phyloP scores from a whole-genome alignment of 495 filamentous ascomycete genomes.

The Xylaria telfairii region DNA sequence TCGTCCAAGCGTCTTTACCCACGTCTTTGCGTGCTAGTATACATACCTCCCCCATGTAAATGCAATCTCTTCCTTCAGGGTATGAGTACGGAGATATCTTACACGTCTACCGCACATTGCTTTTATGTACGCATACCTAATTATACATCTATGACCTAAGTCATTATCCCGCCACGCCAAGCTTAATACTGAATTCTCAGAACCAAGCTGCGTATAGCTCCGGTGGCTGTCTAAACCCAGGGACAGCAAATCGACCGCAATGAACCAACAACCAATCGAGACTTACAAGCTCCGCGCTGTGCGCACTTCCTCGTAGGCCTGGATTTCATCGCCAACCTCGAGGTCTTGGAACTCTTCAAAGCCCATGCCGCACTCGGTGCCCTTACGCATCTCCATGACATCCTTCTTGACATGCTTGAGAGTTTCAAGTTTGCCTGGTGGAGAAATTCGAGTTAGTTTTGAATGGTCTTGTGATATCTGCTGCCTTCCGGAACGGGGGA shows the following conservation, averaged over 20 bases:
- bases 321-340: conserved; percentile 80
- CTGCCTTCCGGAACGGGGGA: neutral
- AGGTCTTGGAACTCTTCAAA: conserved; percentile 83
- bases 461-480: neutral
- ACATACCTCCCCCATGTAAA: neutral
- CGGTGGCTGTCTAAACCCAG: neutral
- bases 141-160: neutral
- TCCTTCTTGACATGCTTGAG: conserved; percentile 95
- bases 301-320: conserved; percentile 78
- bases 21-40: neutral
- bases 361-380: conserved; percentile 87
- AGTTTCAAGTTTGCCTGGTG: conserved; percentile 67
- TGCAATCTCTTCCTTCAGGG: neutral
- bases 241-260: neutral
- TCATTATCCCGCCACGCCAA: neutral
- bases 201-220: neutral
- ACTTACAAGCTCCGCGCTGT: conserved; percentile 73
- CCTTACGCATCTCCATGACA: conserved; percentile 85
- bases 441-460: neutral
- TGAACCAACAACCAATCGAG: neutral
- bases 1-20: neutral
- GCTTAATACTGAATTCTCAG: neutral
- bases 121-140: neutral
- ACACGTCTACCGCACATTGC: neutral
- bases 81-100: conserved; percentile 1